Percentiles rank a stretch among this genome's conserved stretches.
These are phyloP conservation scores for Fusarium sp. DNA, from an alignment of 2,329 filamentous ascomycete genomes.

Conservation along the genomic window DNA sequence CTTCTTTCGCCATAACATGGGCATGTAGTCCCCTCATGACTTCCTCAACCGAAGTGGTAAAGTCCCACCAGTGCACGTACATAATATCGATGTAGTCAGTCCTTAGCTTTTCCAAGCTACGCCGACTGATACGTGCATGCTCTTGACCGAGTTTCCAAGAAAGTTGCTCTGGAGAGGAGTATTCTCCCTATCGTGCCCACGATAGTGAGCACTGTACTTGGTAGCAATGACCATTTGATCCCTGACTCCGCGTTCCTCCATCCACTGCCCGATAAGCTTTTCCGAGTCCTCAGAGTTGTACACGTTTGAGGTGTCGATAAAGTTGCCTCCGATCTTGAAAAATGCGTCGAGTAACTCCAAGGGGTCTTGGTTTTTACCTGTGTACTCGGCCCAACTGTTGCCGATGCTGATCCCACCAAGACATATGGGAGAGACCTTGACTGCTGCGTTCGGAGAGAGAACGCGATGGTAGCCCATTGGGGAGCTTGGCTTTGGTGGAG, in stretches of 20 bases:
- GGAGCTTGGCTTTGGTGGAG: constrained; percentile 22
- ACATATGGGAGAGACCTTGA: constrained; percentile 40
- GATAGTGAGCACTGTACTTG: constrained; percentile 58
- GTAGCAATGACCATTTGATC: constrained; percentile 61
- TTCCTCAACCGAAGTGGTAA: constrained; percentile 17
- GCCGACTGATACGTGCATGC: constrained; percentile 52
- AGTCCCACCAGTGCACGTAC: constrained; percentile 44
- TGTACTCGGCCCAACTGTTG: constrained; percentile 24
- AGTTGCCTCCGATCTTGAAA: constrained; percentile 66
- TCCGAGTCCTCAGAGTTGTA: constrained; percentile 64
- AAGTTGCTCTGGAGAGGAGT: constrained; percentile 44
- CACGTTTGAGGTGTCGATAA: constrained; percentile 67
- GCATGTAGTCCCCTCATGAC: constrained; percentile 14
- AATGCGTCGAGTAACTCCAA: constrained; percentile 68
- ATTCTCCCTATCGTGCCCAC: constrained; percentile 14
- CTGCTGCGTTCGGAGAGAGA: constrained; percentile 33
- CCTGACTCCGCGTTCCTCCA: constrained; percentile 54
- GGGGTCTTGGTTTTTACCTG: constrained; percentile 56
- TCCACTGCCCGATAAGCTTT: constrained; percentile 63
- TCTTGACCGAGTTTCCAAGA: constrained; percentile 51
- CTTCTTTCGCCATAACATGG: constrained; percentile 21
- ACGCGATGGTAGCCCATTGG: constrained; percentile 36
- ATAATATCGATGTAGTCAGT: constrained; percentile 48
- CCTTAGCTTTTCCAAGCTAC: constrained; percentile 53
- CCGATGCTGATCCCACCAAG: constrained; percentile 42